A percentile compares a stretch with the other conserved stretches of the same genome.
Conservation (phyloP, 2,329 filamentous ascomycete species). For the Orbilia quercus region DNA sequence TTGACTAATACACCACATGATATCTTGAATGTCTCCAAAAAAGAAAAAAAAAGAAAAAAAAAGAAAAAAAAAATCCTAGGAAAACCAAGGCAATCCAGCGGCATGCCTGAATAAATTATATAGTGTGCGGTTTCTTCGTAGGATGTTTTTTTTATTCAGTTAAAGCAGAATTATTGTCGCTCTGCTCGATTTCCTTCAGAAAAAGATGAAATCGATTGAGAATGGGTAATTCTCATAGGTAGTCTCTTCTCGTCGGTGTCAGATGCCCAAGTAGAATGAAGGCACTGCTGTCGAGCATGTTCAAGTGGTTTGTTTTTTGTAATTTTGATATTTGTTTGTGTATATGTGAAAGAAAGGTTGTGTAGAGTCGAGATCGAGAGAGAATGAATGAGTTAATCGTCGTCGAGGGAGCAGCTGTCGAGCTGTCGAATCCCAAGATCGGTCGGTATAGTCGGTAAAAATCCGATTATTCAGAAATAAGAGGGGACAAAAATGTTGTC, state of each 20-base stretch:
- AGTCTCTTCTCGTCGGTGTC: not conserved
- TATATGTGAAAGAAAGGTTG: conserved; percentile 1
- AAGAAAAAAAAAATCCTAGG: not conserved
- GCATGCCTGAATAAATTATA: conserved; percentile 16
- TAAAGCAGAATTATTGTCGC: not conserved
- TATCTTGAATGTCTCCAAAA: conserved; percentile 21
- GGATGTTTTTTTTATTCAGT: too few relatives aligned
- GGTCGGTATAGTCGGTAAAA: conserved; percentile 13
- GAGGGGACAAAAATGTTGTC: conserved; percentile 36
- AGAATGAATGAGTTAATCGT: conserved; percentile 53
- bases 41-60: conserved; percentile 50
- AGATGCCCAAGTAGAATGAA: not conserved
- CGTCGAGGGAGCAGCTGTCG: too few relatives aligned
- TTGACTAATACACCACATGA: conserved; percentile 56
- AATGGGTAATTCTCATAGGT: not conserved
- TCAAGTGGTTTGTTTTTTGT: not conserved
- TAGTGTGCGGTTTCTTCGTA: too few relatives aligned
- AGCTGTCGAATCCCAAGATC: conserved; percentile 26
- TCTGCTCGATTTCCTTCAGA: not conserved
- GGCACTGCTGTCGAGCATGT: not conserved
- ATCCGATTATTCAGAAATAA: conserved; percentile 18
- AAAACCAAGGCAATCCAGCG: conserved; percentile 47
- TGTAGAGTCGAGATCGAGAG: conserved; percentile 14
- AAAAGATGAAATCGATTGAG: not conserved
- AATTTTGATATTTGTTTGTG: not conserved